Percentiles rank a stretch among this genome's conserved stretches.
Evolutionary conservation across 805 yeast species (phyloP).

Genomic region (Ogataea glucozyma): DNA sequence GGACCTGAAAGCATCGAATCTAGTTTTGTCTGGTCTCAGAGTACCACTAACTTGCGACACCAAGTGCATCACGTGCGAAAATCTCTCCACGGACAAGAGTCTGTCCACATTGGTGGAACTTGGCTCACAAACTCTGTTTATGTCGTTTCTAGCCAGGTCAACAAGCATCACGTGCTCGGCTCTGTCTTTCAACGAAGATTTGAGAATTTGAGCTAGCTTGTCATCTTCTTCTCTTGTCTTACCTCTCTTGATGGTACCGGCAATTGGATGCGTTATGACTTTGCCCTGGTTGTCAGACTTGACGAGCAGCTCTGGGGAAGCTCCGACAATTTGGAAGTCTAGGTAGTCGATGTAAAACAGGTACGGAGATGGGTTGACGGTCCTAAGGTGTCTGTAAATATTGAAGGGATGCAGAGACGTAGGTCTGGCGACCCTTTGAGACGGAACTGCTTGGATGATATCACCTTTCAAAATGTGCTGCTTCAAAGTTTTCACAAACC

Average conservation of each 20-base stretch:
- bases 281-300: slow-evolving; percentile 72
- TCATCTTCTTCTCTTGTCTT: slow-evolving; percentile 91
- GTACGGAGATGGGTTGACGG: slow-evolving; percentile 97
- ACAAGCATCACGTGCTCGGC: slow-evolving; percentile 99
- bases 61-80: slow-evolving; percentile 95
- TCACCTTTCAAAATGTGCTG: slow-evolving; percentile 87
- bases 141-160: slow-evolving; percentile 94
- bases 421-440: slow-evolving; percentile 94
- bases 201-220: slow-evolving; percentile 67
- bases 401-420: slow-evolving; percentile 96
- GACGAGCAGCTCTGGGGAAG: slow-evolving; percentile 93
- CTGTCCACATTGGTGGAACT: slow-evolving; percentile 82
- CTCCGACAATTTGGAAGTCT: slow-evolving; percentile 95
- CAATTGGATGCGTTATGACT: slow-evolving; percentile 94
- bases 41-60: slow-evolving; percentile 95
- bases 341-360: slow-evolving; percentile 89
- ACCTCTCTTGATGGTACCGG: slow-evolving; percentile 94
- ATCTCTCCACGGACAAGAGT: slow-evolving; percentile 84
- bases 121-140: slow-evolving; percentile 93
- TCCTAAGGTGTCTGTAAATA: slow-evolving; percentile 88
- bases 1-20: slow-evolving; percentile 97
- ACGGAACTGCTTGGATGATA: slow-evolving; percentile 96
- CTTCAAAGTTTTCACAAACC: slow-evolving; percentile 73
- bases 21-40: slow-evolving; percentile 74
- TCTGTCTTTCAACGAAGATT: slow-evolving; percentile 82